Base-by-base conservation (phyloP, 106 monocot genomes). In the Phalaenopsis equestris region DNA sequence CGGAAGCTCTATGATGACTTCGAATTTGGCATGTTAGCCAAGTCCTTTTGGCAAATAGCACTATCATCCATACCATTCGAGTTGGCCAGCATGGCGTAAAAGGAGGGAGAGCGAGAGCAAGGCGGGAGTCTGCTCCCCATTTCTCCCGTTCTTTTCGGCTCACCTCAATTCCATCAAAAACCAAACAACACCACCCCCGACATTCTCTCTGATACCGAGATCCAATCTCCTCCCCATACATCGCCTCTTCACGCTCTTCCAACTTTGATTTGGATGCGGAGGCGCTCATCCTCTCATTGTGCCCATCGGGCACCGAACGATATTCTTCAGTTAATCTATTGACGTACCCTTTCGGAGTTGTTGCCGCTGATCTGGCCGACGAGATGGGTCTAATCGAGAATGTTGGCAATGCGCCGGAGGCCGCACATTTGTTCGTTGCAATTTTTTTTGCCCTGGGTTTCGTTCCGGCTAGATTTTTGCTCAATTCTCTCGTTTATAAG, bases 401-500 rank as follows among this genome's bases (percentile, higher is more conserved):
- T 41, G 18, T 14, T 12, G 43, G 41, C 19, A 43, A 19, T 43
- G 19, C 74, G 72, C 80, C 73, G 7, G 55, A 18, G 55, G 38
- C 10, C 42, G 55, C 55, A 19, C 52, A 72, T 73, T 80, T 80
- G 73, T 10, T 17, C 43, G 8, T 80, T 8, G 72, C 73, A 55
- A 55, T 42, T 9, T 18, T 55, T 17, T 80, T 80, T 45, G 80
- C 80, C n/a, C 7, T 80, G 19, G 55, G 38, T 10, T 80, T 80
- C 55, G 73, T 9, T 19, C 39, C 45, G 55, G 73, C 55, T 2
- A 72, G 80, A 41, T 41, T 80, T 47, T 56, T 73, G 55, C 73
- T 80, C 41, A 72, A 80, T 12, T 55, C 42, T 19, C 16, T 56
- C 41, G 21, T 80, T 41, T 80, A 55, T 41, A 72, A 80, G 80